phyloP scores from a whole-genome alignment of 192 early-diverging fungal species.

The Glomus cerebriforme region DNA sequence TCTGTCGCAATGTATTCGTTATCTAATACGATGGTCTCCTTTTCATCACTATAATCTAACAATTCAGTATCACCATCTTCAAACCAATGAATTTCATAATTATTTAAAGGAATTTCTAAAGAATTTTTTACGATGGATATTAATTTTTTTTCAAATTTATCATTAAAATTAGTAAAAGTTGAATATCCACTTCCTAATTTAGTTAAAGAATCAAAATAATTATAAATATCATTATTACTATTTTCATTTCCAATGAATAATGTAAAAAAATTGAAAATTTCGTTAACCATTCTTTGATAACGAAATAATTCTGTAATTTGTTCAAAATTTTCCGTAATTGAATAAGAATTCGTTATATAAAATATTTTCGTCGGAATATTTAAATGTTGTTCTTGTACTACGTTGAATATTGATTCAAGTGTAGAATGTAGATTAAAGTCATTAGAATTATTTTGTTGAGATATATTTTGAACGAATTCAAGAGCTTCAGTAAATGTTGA shows the following conservation, averaged over 20 bases:
- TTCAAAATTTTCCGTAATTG: background rate
- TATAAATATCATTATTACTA: background rate
- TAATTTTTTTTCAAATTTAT: background rate
- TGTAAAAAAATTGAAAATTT: background rate
- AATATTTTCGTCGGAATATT: background rate
- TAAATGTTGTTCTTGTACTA: background rate
- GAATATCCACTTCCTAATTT: background rate
- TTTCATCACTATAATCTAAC: background rate
- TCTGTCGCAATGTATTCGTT: background rate
- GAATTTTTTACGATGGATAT: background rate
- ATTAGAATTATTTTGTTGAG: background rate
- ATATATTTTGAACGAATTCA: slow-evolving; percentile 34
- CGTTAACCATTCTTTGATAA: background rate
- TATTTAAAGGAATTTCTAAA: background rate
- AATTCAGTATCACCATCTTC: background rate
- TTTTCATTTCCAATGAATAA: background rate
- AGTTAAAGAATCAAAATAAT: background rate
- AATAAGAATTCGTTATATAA: background rate
- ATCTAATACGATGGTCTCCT: background rate
- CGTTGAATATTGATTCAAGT: background rate
- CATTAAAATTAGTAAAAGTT: background rate
- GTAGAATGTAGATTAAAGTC: background rate
- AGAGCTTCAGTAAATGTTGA: slow-evolving; percentile 40
- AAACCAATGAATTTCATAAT: background rate
- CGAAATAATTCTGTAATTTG: background rate